Evolutionary conservation across 1,284 basidiomycete genomes (phyloP).

Genomic region (Porogramme epimiltina): DNA sequence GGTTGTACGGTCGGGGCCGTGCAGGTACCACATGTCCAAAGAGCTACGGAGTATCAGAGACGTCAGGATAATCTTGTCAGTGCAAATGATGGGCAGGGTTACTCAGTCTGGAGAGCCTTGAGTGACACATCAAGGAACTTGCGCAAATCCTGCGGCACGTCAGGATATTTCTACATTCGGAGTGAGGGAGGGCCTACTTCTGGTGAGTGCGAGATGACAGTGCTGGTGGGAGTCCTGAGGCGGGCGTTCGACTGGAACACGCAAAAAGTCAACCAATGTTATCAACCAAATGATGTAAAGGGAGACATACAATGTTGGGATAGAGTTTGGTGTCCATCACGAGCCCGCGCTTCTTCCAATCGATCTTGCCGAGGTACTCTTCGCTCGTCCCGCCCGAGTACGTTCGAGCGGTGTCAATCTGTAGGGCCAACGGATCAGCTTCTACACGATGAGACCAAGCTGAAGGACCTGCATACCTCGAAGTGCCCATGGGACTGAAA

Average conservation of each 20-base stretch:
- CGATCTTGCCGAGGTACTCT: slow-evolving; percentile 40
- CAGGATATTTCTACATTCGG: neutral
- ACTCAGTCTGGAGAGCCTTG: slow-evolving; percentile 50
- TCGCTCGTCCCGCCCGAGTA: slow-evolving; percentile 57
- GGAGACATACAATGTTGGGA: slow-evolving; percentile 15
- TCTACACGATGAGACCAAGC: neutral
- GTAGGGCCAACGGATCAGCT: neutral
- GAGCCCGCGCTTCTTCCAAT: slow-evolving; percentile 41
- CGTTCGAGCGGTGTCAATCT: slow-evolving; percentile 56
- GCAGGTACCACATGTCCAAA: slow-evolving; percentile 55
- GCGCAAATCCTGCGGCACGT: slow-evolving; percentile 38
- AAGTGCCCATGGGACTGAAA: slow-evolving; percentile 60
- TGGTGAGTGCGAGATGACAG: slow-evolving; percentile 18
- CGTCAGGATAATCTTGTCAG: too few species aligned
- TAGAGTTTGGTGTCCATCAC: slow-evolving; percentile 49
- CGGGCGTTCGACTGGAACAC: slow-evolving; percentile 11
- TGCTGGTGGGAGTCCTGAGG: neutral
- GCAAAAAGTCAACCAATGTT: neutral
- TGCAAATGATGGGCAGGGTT: slow-evolving; percentile 12
- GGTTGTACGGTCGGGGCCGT: slow-evolving; percentile 52
- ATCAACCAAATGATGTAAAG: neutral
- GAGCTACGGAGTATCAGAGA: slow-evolving; percentile 5
- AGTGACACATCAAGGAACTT: slow-evolving; percentile 47
- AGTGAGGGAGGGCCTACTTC: slow-evolving; percentile 7
- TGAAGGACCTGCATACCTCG: slow-evolving; percentile 32